Conservation (phyloP, 2,329 filamentous ascomycete genomes). For the Pseudogymnoascus sp. region DNA sequence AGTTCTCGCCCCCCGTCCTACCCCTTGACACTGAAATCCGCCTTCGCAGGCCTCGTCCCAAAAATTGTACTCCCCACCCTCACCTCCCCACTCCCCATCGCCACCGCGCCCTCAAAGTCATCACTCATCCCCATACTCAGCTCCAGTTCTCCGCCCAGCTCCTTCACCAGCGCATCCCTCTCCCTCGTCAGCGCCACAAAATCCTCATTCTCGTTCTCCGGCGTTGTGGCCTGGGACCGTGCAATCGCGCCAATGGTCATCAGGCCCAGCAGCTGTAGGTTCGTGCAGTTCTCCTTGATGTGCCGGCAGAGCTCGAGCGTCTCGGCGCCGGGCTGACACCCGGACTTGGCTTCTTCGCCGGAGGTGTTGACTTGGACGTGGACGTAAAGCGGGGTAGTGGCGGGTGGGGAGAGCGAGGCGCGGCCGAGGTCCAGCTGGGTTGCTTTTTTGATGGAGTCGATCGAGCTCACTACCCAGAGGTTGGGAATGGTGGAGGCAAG, state of each 20-base stretch:
- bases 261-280: constrained; percentile 67
- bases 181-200: constrained; percentile 63
- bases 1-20: neutral
- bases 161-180: constrained; percentile 59
- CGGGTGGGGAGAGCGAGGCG: constrained; percentile 39
- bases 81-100: constrained; percentile 79
- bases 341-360: constrained; percentile 77
- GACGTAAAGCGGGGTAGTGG: constrained; percentile 39
- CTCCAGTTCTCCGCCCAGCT: constrained; percentile 61
- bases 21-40: constrained; percentile 61
- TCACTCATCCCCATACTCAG: constrained; percentile 98
- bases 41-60: constrained; percentile 69
- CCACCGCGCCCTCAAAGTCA: constrained; percentile 85
- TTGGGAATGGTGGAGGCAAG: constrained; percentile 78
- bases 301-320: constrained; percentile 58
- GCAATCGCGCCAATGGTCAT: constrained; percentile 99
- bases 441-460: constrained; percentile 85
- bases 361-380: constrained; percentile 96
- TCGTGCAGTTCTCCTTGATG: constrained; percentile 62
- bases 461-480: constrained; percentile 83
- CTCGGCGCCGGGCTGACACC: constrained; percentile 60
- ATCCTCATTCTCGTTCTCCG: constrained; percentile 84
- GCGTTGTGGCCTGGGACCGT: constrained; percentile 62
- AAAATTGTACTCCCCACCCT: constrained; percentile 93
- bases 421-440: constrained; percentile 71